phyloP scores from a whole-genome alignment of 2,329 filamentous ascomycete genomes.

The Aspergillus oerlinghausenensis region DNA sequence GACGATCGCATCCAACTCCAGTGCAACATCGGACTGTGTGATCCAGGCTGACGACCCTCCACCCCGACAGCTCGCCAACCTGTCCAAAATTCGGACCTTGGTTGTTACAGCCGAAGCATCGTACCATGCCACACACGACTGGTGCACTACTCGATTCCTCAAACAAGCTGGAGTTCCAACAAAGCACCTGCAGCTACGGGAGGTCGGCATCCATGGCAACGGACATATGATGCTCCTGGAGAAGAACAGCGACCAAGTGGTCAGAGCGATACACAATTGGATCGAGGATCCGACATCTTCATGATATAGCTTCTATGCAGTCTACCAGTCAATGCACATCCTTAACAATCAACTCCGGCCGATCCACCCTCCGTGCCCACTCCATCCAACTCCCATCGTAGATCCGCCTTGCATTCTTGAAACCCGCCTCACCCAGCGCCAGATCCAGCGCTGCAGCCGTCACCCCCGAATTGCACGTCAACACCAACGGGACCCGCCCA shows the following conservation, averaged over 20 bases:
- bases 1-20: slow-evolving; percentile 9
- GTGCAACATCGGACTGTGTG: slow-evolving; percentile 27
- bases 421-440: slow-evolving; percentile 17
- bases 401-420: slow-evolving; percentile 14
- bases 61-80: slow-evolving; percentile 44
- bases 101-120: slow-evolving; percentile 52
- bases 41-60: slow-evolving; percentile 33
- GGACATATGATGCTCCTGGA: slow-evolving; percentile 45
- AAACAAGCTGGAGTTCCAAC: slow-evolving; percentile 48
- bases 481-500: slow-evolving; percentile 9
- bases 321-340: neutral
- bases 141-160: slow-evolving; percentile 51
- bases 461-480: slow-evolving; percentile 29
- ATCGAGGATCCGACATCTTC: neutral
- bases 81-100: slow-evolving; percentile 46
- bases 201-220: slow-evolving; percentile 48
- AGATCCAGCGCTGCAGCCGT: slow-evolving; percentile 26
- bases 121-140: slow-evolving; percentile 53
- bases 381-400: slow-evolving; percentile 33
- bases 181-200: slow-evolving; percentile 43
- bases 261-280: slow-evolving; percentile 7
- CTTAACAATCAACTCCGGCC: slow-evolving; percentile 8
- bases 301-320: neutral
- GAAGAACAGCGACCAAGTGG: slow-evolving; percentile 21
- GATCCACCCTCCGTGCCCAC: slow-evolving; percentile 20